Conservation (phyloP, 352 stramenopile species). For the Globisporangium splendens region DNA sequence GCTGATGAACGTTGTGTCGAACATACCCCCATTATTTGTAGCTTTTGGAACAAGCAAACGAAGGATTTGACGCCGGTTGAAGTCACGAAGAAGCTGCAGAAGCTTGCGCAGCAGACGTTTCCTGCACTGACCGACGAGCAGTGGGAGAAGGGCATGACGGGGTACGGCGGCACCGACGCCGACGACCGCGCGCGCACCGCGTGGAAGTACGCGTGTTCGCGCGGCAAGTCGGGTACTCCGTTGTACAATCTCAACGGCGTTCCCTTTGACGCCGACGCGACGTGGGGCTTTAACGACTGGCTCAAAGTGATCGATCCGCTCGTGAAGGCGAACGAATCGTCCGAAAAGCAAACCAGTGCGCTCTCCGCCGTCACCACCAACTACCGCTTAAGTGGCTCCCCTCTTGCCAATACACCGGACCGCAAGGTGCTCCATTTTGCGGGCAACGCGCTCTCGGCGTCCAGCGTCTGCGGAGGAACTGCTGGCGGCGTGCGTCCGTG, state of each 20-base stretch:
- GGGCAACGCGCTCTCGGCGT: constrained; percentile 28
- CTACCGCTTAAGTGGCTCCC: constrained; percentile 36
- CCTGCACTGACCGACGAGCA: constrained; percentile 52
- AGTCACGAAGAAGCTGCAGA: constrained; percentile 55
- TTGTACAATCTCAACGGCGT: constrained; percentile 82
- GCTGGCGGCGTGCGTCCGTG: constrained; percentile 43
- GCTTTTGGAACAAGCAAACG: constrained; percentile 80
- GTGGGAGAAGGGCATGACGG: constrained; percentile 71
- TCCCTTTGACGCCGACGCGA: constrained; percentile 47
- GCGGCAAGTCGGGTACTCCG: constrained; percentile 67
- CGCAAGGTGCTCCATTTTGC: constrained; percentile 55
- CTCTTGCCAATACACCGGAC: constrained; percentile 34
- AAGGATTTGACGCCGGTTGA: constrained; percentile 72
- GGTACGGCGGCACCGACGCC: constrained; percentile 66
- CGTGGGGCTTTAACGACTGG: constrained; percentile 54
- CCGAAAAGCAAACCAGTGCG: constrained; percentile 10
- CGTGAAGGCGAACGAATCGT: constrained; percentile 25
- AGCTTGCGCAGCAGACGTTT: constrained; percentile 65
- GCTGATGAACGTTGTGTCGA: too few species aligned
- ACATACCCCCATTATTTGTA: too few species aligned
- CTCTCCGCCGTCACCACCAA: constrained; percentile 2
- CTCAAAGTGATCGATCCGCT: constrained; percentile 44
- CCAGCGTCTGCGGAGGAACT: constrained; percentile 32
- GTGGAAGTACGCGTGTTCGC: constrained; percentile 83
- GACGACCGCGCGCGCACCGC: constrained; percentile 53